Evolutionary conservation across 441 rosid species (phyloP), one percentile per base, ranked within the genome.

Genomic region (Sinapis alba): DNA sequence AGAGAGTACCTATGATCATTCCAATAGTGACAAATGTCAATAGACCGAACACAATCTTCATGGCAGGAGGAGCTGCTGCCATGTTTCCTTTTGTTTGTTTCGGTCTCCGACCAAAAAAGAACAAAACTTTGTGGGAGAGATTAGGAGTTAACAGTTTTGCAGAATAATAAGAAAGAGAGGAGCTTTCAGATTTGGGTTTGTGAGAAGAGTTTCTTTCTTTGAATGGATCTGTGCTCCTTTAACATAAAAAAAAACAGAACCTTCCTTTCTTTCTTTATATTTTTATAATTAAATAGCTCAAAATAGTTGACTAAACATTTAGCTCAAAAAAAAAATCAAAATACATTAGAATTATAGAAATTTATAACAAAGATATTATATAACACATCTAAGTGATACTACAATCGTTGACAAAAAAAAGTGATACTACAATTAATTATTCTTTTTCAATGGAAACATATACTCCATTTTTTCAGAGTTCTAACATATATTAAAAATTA

Each of bases 21-120:
- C 97, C 99, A 62, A 84, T 71, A n/a, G 97, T 87, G 83, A 94
- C 97, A 80, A 94, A 87, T 45, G 98, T 86, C 47, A 94, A 76
- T 60, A 94, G 87, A 36, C 94, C 98, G 64, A 92, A 80, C 26
- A 90, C 86, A 69, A 92, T 85, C 78, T 84, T 92, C 94, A 89
- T 88, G 60, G 86, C 71, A 30, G 92, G 68, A 20, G 28, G 7
- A 16, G 54, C 54, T 47, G 93, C 47, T 41, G 93, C 89, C 97
- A 88, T 88, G 65, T 72, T 26, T 64, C 20, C 19, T 12, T 12
- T 34, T 12, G 50, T 45, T 45, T n/a, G 38, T 58, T 23, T 32
- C 54, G 73, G 60, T 36, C 73, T 77, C 69, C 12, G 19, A 41
- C 66, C 12, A 2, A 19, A 2, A 19, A 62, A 65, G 15, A 72